A percentile compares a stretch with the other conserved stretches of the same genome.
These are phyloP conservation scores for Pythium vanterpoolii DNA, from an alignment of 352 stramenopile species.

Conservation along the genomic window DNA sequence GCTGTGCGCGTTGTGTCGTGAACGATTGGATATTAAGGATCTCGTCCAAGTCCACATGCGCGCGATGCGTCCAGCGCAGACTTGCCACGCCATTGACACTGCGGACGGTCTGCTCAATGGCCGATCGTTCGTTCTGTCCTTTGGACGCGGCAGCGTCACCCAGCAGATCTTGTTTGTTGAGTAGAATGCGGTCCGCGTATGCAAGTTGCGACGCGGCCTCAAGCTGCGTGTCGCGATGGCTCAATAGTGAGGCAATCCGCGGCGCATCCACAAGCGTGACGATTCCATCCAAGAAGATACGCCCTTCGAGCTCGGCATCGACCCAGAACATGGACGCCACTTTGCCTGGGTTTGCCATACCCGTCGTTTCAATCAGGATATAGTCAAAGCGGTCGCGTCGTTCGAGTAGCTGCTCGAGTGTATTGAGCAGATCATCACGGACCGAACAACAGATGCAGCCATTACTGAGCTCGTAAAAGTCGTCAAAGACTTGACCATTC, in stretches of 20 bases:
- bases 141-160: constrained; percentile 40
- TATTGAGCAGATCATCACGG: constrained; percentile 87
- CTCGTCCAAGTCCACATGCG: constrained; percentile 54
- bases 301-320: constrained; percentile 88
- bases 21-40: constrained; percentile 83
- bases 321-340: constrained; percentile 96
- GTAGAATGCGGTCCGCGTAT: constrained; percentile 97
- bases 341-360: constrained; percentile 92
- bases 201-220: constrained; percentile 96
- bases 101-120: constrained; percentile 41
- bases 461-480: constrained; percentile 96
- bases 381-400: constrained; percentile 84
- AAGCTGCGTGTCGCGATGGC: constrained; percentile 20
- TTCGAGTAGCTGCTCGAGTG: constrained; percentile 81
- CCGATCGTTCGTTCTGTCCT: constrained; percentile 14
- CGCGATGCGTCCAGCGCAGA: constrained; percentile 58
- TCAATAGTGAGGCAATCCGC: constrained; percentile 57
- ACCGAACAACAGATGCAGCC: constrained; percentile 98
- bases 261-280: constrained; percentile 97
- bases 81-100: constrained; percentile 69
- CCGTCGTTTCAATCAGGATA: constrained; percentile 94
- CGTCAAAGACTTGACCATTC: constrained; percentile 62
- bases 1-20: constrained; percentile 53
- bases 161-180: constrained; percentile 99
- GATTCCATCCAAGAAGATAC: constrained; percentile 93